A percentile compares a stretch with the other conserved stretches of the same genome.
Evolutionary conservation across 257 asterid genomes (phyloP).

Genomic region (Solanum chiquidenum): DNA sequence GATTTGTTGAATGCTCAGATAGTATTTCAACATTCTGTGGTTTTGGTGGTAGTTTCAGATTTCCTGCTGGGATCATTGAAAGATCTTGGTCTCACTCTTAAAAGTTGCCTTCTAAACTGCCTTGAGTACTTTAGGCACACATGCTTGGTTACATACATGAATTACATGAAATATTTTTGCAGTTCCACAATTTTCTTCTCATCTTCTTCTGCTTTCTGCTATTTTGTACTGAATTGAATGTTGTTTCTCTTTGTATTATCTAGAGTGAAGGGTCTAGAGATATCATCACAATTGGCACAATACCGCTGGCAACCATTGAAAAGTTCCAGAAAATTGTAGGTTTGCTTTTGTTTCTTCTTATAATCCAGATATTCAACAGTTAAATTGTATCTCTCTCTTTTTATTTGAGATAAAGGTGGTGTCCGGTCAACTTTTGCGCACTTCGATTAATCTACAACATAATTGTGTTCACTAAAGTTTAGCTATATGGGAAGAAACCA

Average conservation of each 20-base stretch:
- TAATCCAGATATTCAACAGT: neutral
- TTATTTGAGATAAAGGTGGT: neutral
- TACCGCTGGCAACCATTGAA: constrained; percentile 84
- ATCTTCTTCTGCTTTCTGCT: neutral
- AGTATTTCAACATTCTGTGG: neutral
- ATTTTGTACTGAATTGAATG: neutral
- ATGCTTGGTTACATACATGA: neutral
- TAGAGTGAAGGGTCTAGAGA: constrained; percentile 93
- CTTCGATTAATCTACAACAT: neutral
- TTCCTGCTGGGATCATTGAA: neutral
- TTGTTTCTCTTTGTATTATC: constrained; percentile 11
- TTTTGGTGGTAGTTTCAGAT: neutral
- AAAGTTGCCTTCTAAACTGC: neutral
- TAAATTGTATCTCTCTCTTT: neutral
- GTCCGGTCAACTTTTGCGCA: neutral
- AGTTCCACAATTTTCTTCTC: neutral
- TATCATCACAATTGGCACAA: constrained; percentile 75
- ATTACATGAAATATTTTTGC: neutral
- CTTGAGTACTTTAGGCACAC: neutral
- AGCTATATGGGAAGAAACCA: neutral
- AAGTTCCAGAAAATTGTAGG: constrained; percentile 86
- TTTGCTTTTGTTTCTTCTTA: constrained; percentile 7
- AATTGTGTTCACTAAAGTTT: neutral
- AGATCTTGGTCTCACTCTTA: neutral
- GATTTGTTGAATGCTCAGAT: neutral